Conservation (phyloP, 768 basidiomycete species). For the Termitomyces sp. region DNA sequence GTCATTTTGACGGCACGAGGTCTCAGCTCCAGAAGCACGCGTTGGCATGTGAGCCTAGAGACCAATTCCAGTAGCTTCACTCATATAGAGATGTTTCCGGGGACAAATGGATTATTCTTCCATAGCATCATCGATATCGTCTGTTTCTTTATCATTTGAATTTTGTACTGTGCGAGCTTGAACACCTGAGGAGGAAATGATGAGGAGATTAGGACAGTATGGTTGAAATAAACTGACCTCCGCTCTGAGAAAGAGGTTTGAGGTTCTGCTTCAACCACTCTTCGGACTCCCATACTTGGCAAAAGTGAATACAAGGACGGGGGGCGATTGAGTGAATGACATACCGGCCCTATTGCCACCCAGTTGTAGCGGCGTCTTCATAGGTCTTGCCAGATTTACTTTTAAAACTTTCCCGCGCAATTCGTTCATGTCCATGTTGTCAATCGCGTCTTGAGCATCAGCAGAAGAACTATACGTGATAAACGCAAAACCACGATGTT, state of each 20-base stretch:
- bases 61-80: conserved; percentile 12
- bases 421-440: conserved; percentile 98
- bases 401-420: conserved; percentile 72
- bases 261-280: conserved; percentile 87
- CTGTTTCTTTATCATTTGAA: conserved; percentile 25
- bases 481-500: conserved; percentile 93
- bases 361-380: conserved; percentile 67
- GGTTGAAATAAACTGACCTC: conserved; percentile 46
- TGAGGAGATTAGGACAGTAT: conserved; percentile 1
- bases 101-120: conserved; percentile 48
- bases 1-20: conserved; percentile 1
- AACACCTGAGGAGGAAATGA: conserved; percentile 39
- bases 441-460: conserved; percentile 95
- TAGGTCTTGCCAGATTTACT: conserved; percentile 83
- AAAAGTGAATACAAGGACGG: neutral
- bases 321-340: conserved; percentile 25
- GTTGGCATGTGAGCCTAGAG: conserved; percentile 13
- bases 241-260: conserved; percentile 73
- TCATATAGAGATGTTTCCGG: conserved; percentile 8
- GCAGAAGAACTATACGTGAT: conserved; percentile 77
- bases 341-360: conserved; percentile 74
- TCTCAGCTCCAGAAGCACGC: neutral
- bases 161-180: conserved; percentile 48
- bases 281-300: conserved; percentile 93
- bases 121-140: conserved; percentile 64